phyloP scores from a whole-genome alignment of 2,329 filamentous ascomycete genomes.

The Cryphonectria japonica region DNA sequence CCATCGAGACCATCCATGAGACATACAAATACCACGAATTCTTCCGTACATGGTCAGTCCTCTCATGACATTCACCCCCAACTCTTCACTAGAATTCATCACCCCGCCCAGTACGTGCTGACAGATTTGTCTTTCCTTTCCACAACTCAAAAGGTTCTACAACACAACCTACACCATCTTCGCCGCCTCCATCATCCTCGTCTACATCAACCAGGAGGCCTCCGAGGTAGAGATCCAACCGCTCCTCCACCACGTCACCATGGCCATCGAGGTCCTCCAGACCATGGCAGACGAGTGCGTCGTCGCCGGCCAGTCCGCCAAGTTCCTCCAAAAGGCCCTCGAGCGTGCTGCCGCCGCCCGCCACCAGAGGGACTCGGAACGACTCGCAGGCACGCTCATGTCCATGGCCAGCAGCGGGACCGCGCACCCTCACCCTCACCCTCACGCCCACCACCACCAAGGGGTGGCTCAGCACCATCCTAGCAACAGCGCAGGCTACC shows the following conservation, averaged over 20 bases:
- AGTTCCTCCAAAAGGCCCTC: slow-evolving; percentile 34
- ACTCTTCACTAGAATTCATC: background rate
- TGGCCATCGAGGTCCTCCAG: slow-evolving; percentile 31
- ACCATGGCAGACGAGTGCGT: slow-evolving; percentile 32
- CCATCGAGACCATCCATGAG: slow-evolving; percentile 37
- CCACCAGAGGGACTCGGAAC: slow-evolving; percentile 29
- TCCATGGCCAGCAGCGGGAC: slow-evolving; percentile 17
- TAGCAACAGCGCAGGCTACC: background rate
- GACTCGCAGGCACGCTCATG: slow-evolving; percentile 25
- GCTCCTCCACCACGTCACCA: slow-evolving; percentile 32
- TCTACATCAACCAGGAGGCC: slow-evolving; percentile 35
- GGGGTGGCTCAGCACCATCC: background rate
- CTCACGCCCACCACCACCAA: background rate
- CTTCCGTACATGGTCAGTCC: slow-evolving; percentile 37
- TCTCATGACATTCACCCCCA: background rate
- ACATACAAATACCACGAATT: slow-evolving; percentile 38
- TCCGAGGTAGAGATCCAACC: slow-evolving; percentile 30
- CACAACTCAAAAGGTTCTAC: slow-evolving; percentile 34
- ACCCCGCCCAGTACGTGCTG: background rate
- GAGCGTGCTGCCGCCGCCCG: slow-evolving; percentile 29
- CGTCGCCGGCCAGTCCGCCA: slow-evolving; percentile 35
- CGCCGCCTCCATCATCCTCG: slow-evolving; percentile 37
- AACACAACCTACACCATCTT: slow-evolving; percentile 39
- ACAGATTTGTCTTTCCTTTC: background rate
- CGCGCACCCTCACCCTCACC: background rate